These are phyloP conservation scores for Exophiala viscosa DNA, from an alignment of 2,329 filamentous ascomycete genomes.

Conservation along the genomic window DNA sequence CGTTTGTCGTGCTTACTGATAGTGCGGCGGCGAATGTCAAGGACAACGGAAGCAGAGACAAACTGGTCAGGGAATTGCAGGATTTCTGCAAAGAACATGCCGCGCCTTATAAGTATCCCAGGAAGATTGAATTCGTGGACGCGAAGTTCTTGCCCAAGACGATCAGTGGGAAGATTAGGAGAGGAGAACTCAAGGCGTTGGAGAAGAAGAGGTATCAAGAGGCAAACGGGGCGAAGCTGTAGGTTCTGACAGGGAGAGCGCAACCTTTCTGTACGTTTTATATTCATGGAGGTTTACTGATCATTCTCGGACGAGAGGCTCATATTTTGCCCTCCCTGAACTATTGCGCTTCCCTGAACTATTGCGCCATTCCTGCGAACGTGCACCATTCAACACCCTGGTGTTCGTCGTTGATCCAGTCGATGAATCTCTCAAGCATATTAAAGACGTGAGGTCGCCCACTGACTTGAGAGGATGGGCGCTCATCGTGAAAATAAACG, in stretches of 20 bases:
- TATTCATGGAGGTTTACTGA: no score
- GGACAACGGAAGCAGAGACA: neutral
- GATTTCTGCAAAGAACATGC: slow-evolving; percentile 41
- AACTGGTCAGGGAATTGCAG: slow-evolving; percentile 36
- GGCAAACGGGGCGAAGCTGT: slow-evolving; percentile 17
- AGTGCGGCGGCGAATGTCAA: slow-evolving; percentile 2
- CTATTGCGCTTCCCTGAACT: no score
- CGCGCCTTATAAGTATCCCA: slow-evolving; percentile 42
- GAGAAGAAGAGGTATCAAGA: slow-evolving; percentile 32
- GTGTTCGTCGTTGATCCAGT: no score
- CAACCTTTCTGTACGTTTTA: no score
- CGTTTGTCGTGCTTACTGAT: slow-evolving; percentile 37
- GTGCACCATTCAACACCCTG: no score
- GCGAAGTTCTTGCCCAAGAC: slow-evolving; percentile 39
- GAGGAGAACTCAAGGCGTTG: slow-evolving; percentile 37
- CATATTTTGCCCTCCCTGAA: no score
- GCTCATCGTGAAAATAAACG: no score
- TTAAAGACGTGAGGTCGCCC: no score
- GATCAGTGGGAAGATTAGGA: slow-evolving; percentile 37
- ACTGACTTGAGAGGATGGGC: no score
- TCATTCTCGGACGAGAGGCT: no score
- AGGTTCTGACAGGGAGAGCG: neutral
- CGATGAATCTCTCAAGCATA: no score
- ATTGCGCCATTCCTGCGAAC: no score
- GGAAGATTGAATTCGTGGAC: slow-evolving; percentile 40